A percentile compares a stretch with the other conserved stretches of the same genome.
phyloP scores from a whole-genome alignment of 345 rosid species.

The Draba incana region DNA sequence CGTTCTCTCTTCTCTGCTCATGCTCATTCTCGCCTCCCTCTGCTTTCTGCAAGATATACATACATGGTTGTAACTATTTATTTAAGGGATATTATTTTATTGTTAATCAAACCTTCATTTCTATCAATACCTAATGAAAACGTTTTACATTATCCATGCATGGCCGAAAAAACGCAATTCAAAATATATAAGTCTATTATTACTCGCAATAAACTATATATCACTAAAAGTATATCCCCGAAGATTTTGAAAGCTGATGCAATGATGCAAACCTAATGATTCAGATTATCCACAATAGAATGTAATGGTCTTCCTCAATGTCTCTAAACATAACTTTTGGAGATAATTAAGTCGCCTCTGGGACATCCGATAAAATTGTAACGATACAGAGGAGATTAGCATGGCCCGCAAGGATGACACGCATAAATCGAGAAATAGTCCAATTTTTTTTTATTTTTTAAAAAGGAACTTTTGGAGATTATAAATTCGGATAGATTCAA shows the following conservation, averaged over 20 bases:
- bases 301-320: not conserved
- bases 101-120: not conserved
- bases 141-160: not conserved
- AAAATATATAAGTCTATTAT: too few relatives aligned
- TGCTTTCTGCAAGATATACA: slow-evolving; percentile 57
- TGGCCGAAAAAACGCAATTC: not conserved
- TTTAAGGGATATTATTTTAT: not conserved
- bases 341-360: too few relatives aligned
- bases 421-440: too few relatives aligned
- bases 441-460: too few relatives aligned
- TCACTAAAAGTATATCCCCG: too few relatives aligned
- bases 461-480: not conserved
- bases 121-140: not conserved
- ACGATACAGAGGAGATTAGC: too few relatives aligned
- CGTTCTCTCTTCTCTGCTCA: slow-evolving; percentile 81
- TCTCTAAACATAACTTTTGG: not conserved
- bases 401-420: too few relatives aligned
- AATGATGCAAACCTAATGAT: slow-evolving; percentile 11
- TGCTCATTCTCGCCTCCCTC: slow-evolving; percentile 89
- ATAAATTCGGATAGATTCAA: too few relatives aligned
- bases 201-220: too few relatives aligned
- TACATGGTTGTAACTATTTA: slow-evolving; percentile 12
- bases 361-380: too few relatives aligned
- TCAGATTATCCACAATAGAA: not conserved
- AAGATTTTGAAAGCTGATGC: not conserved